Conservation (phyloP, 331 rosid species). For the Pyracantha coccinea region DNA sequence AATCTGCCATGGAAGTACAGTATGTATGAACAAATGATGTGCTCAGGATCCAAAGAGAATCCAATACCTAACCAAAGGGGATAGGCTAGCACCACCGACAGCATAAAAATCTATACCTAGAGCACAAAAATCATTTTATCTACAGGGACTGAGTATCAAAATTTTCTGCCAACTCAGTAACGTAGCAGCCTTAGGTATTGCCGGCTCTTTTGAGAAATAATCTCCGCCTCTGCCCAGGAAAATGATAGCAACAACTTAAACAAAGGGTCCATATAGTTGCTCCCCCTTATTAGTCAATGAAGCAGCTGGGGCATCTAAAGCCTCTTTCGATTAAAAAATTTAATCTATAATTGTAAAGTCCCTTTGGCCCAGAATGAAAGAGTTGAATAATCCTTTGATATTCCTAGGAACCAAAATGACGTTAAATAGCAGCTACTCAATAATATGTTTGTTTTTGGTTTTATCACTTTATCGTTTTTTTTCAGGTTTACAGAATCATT, state of each 20-base stretch:
- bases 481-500: not conserved
- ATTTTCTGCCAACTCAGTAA: not conserved
- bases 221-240: not conserved
- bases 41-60: slow-evolving; percentile 1
- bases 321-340: not conserved
- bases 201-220: not conserved
- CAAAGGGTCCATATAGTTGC: not conserved
- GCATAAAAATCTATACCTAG: not conserved
- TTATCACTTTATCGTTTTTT: not conserved
- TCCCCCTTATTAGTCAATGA: not conserved
- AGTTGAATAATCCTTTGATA: not conserved
- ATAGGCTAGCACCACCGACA: not conserved
- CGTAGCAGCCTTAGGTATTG: not conserved
- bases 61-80: not conserved
- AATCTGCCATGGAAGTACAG: not conserved
- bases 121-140: not conserved
- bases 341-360: not conserved
- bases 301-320: not conserved
- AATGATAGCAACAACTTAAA: not conserved
- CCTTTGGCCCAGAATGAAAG: not conserved
- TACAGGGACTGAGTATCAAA: not conserved
- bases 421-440: not conserved
- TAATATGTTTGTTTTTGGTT: not conserved
- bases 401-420: not conserved
- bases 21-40: not conserved